Percentiles rank a stretch among this genome's conserved stretches.
These are phyloP conservation scores for Rickenella mellea DNA, from an alignment of 768 basidiomycete species.

Conservation along the genomic window DNA sequence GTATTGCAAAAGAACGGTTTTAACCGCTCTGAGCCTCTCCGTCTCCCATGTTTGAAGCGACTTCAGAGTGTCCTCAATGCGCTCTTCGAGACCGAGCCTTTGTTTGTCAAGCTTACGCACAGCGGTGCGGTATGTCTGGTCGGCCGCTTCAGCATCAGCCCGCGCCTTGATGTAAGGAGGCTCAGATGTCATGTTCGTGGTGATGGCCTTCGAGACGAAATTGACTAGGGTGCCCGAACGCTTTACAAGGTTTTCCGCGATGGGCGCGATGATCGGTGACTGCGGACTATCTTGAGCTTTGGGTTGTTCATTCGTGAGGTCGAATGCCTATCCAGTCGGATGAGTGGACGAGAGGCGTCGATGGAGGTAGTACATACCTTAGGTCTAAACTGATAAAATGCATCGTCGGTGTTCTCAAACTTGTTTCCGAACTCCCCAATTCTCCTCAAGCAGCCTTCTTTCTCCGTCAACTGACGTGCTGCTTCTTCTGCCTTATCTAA, in stretches of 20 bases:
- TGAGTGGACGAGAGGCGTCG: not conserved
- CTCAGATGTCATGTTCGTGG: conserved; percentile 37
- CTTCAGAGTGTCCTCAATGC: conserved; percentile 76
- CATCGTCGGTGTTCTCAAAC: conserved; percentile 70
- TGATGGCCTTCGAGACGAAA: conserved; percentile 66
- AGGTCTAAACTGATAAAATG: conserved; percentile 76
- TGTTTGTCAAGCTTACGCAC: conserved; percentile 80
- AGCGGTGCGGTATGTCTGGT: conserved; percentile 67
- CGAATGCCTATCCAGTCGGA: conserved; percentile 56
- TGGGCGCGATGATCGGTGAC: conserved; percentile 22
- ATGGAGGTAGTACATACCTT: conserved; percentile 38
- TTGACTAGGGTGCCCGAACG: conserved; percentile 61
- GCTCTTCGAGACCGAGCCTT: conserved; percentile 77
- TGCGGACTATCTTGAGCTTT: conserved; percentile 14
- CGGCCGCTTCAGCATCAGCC: conserved; percentile 73
- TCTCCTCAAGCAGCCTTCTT: conserved; percentile 55
- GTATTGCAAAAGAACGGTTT: conserved; percentile 86
- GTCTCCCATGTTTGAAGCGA: conserved; percentile 76
- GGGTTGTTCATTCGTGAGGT: conserved; percentile 32
- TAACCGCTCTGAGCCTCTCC: conserved; percentile 75
- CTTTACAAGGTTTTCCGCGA: conserved; percentile 53
- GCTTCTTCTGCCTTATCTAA: conserved; percentile 75
- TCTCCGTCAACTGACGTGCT: conserved; percentile 50
- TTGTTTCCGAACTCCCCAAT: conserved; percentile 78
- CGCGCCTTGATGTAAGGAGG: conserved; percentile 63